Conservation (phyloP, 768 basidiomycete genomes). For the Sporobolomyces roseus region DNA sequence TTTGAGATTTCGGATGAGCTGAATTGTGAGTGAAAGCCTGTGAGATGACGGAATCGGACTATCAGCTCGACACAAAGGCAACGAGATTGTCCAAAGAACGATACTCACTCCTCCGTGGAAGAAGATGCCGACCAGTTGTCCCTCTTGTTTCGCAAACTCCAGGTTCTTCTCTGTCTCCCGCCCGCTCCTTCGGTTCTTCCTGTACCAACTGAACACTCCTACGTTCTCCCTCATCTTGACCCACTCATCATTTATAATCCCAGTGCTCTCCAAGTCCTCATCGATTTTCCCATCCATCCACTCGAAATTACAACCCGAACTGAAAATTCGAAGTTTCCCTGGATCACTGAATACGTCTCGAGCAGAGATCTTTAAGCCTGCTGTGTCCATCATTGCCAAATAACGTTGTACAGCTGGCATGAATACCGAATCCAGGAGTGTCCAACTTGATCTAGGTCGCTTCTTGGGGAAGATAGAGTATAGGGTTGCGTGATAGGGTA, state of each 20-base stretch:
- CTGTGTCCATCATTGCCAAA: constrained; percentile 19
- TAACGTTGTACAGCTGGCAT: neutral
- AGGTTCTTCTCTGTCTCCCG: neutral
- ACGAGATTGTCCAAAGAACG: neutral
- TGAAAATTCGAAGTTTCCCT: neutral
- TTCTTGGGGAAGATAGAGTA: constrained; percentile 18
- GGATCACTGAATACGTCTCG: constrained; percentile 3
- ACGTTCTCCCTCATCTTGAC: constrained; percentile 6
- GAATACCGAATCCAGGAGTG: neutral
- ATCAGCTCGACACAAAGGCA: neutral
- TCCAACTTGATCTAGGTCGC: constrained; percentile 14
- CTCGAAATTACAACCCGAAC: constrained; percentile 11
- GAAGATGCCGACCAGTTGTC: constrained; percentile 46
- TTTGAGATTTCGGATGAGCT: constrained; percentile 16
- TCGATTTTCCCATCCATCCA: constrained; percentile 7
- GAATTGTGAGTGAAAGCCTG: constrained; percentile 21
- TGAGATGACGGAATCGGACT: neutral
- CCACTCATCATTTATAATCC: neutral
- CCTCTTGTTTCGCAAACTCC: neutral
- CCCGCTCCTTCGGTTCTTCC: neutral
- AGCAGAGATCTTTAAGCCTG: constrained; percentile 18
- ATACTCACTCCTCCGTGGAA: constrained; percentile 47
- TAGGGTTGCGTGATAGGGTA: constrained; percentile 21
- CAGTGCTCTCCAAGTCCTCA: neutral
- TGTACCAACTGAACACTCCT: constrained; percentile 28